Base-by-base conservation (phyloP, 305 asterid species). In the Fraxinus paxiana region DNA sequence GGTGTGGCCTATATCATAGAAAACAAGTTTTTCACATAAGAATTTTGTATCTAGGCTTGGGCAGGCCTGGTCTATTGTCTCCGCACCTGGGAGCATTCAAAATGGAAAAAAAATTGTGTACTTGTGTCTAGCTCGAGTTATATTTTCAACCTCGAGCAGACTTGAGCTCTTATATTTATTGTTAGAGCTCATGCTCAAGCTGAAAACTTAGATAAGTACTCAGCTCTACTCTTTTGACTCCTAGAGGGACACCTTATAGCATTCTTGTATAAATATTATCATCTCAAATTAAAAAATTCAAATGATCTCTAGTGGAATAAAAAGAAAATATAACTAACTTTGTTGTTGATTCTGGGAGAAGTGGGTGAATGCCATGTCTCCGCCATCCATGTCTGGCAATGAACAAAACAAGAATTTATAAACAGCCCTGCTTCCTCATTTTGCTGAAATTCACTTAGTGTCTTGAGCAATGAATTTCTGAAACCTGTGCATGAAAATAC, bases 281-380 rank as follows among this genome's bases (percentile, higher is more conserved):
- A 63, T 59, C 80, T 61, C 37, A 56, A 77, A 79, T 51, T 67
- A 72, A 38, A 9, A 56, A 69, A 78, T 56, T 59, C 26, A n/a
- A 77, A 15, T n/a, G 56, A 75, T 78, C 41, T 59, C n/a, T 67
- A 51, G 54, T 63, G 72, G 17, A 17, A 79, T 43, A 65, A 20
- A 61, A 24, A 61, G 26, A 70, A 31, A 70, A 13, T 28, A 74
- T 67, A 76, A 69, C 94, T 87, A 71, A 93, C 98, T 84, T 83
- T 92, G 70, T 89, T 88, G 90, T 91, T 83, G 87, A 94, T 89
- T 88, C 94, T 88, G 70, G 98, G 98, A 79, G 98, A 94, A 73
- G 56, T 82, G 75, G 97, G 90, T 6, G 98, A 91, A 88, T 94
- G 98, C 98, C 98, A 94, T 75, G 96, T 93, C 85, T 87, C 90